Percentiles rank a stretch among this genome's conserved stretches.
These are phyloP conservation scores for Pseudogymnoascus sp. DNA, from an alignment of 2,329 filamentous ascomycete genomes.

Conservation along the genomic window DNA sequence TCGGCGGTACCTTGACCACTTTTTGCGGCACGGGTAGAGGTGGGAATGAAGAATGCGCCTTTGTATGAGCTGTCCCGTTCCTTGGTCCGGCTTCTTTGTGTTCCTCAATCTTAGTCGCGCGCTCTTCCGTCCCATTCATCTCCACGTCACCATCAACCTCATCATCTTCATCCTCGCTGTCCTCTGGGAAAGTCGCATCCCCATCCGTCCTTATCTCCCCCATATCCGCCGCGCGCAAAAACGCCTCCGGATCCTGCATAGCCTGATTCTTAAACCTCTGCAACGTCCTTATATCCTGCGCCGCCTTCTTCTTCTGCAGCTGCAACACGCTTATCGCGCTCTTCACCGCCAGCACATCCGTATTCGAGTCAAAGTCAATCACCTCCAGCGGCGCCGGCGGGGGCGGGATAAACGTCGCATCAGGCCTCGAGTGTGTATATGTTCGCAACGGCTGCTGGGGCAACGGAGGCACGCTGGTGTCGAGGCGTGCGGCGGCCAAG, in stretches of 20 bases:
- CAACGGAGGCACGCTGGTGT: background rate
- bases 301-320: constrained; percentile 71
- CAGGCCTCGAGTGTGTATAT: constrained; percentile 40
- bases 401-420: constrained; percentile 36
- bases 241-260: constrained; percentile 61
- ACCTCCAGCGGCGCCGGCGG: constrained; percentile 40
- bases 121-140: background rate
- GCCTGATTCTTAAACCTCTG: constrained; percentile 64
- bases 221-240: constrained; percentile 57
- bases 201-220: constrained; percentile 44
- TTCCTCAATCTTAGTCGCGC: background rate
- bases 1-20: constrained; percentile 74
- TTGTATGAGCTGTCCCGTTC: background rate
- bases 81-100: background rate
- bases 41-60: background rate
- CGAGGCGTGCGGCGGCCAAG: constrained; percentile 17
- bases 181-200: constrained; percentile 19
- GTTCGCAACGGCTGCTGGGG: constrained; percentile 21
- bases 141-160: constrained; percentile 24
- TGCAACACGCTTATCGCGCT: constrained; percentile 82
- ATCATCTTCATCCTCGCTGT: constrained; percentile 25
- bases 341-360: constrained; percentile 79
- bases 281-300: constrained; percentile 65
- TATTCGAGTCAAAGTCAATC: constrained; percentile 57
- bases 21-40: constrained; percentile 67